Base-by-base conservation (phyloP, 768 basidiomycete genomes). In the Phlegmacium glaucopus region DNA sequence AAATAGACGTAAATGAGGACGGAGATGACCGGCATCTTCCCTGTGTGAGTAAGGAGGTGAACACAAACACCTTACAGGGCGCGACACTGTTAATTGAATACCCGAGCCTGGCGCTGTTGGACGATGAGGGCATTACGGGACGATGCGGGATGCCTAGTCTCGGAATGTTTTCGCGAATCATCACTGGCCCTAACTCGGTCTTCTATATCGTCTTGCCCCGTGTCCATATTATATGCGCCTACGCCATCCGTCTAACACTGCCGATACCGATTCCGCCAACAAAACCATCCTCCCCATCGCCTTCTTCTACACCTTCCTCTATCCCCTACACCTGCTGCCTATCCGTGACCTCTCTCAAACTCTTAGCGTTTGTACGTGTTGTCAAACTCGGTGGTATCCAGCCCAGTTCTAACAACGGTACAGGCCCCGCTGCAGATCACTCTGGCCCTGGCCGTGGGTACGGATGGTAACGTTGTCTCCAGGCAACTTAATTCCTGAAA, bases 381-480 rank as follows among this genome's bases (percentile, higher is more conserved):
- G 59, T 55, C 32, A 72, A 58, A 48, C 69, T 73, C 6, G 64
- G 68, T 6, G 72, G 72, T 62, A 75, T 65, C 73, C 73, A 76
- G 42, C 70, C 63, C 10, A 72, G 53, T 48, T 63, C 69, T 47
- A 60, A 64, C 41, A 59, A 26, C 35, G 50, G 26, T 28, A 29
- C 45, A 30, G 47, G 15, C 4, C 28, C 30, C 46, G 22, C 28
- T 36, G 4, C 44, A 42, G n/a, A n/a, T n/a, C n/a, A n/a, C n/a
- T n/a, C n/a, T 4, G 27, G n/a, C n/a, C n/a, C 5, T 27, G 44
- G 12, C 16, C 42, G 18, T 10, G 13, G 17, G 43, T 15, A 15
- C 16, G 15, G 15, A 25, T 40, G 9, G 36, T 30, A 18, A 35
- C 4, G 12, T 26, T 40, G 15, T 22, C 22, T 22, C 22, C 22